Base-by-base conservation (phyloP, 257 asterid genomes). In the Penstemon barbatus region DNA sequence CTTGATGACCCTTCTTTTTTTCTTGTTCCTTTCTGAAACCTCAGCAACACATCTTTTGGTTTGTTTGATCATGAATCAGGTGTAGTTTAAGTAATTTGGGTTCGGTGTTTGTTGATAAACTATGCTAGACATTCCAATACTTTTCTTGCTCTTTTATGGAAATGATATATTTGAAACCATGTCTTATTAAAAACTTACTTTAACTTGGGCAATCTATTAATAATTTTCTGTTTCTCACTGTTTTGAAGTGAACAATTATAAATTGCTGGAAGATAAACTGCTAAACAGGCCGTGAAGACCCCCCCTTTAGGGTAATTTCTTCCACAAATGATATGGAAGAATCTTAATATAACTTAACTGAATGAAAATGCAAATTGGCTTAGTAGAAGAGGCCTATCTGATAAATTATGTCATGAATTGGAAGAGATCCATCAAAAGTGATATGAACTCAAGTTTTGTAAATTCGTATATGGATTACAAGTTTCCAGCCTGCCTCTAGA, bases 401-500 rank as follows among this genome's bases (percentile, higher is more conserved):
- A 41, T 11, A 53, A 53, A 33, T 52, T 38, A 41, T 19, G 40
- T 57, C 18, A 40, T 25, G 9, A 65, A 33, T 67, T 70, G 67
- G 67, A 54, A 61, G 66, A 53, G 57, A 54, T 57, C 59, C 50
- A 70, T 57, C 55, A 49, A 39, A 63, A 66, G 33, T 42, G 64
- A 57, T 44, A 41, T 65, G 70, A 51, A 37, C 53, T 58, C 57
- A 48, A 61, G 45, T 19, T 9, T 53, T 37, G 64, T 54, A 15
- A 66, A 58, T 60, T 42, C 38, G 36, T 44, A 55, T 60, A 51
- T 8, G 68, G 63, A 52, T 33, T 61, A 62, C 56, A 48, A 38
- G 43, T 61, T 71, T 71, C 69, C 7, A 51, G 55, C 57, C 75
- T 68, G 73, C 59, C 49, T 69, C 48, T 45, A 61, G 69, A 63